Evolutionary conservation across 139 green algal species (phyloP).

Genomic region (Tetraselmis striata): DNA sequence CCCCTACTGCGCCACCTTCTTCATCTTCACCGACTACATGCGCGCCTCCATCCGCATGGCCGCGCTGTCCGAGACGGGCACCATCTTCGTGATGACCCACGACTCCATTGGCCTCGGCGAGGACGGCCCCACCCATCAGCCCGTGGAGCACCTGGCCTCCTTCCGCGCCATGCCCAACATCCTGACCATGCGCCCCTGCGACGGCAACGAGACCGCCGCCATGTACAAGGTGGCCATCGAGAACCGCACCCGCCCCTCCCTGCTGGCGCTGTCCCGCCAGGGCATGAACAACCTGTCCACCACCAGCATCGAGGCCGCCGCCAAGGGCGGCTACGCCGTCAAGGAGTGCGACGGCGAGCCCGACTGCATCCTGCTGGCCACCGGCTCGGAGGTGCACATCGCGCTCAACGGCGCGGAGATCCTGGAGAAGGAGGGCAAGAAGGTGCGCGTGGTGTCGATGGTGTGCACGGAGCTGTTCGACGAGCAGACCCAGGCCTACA

Average conservation of each 20-base stretch:
- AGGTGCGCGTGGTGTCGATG: conserved; percentile 92
- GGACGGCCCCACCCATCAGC: conserved; percentile 98
- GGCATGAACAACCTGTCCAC: conserved; percentile 87
- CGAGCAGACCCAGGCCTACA: conserved; percentile 77
- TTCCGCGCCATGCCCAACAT: conserved; percentile 99
- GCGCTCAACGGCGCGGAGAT: conserved; percentile 73
- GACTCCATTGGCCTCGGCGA: conserved; percentile 99
- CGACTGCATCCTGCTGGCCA: conserved; percentile 92
- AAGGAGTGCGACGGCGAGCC: conserved; percentile 43
- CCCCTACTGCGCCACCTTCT: conserved; percentile 99
- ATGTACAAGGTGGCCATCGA: conserved; percentile 82
- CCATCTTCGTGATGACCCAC: conserved; percentile 98
- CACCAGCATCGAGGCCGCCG: conserved; percentile 66
- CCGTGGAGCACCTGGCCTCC: conserved; percentile 95
- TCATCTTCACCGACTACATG: conserved; percentile 99
- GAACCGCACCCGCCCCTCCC: conserved; percentile 71
- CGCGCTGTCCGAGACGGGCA: conserved; percentile 81
- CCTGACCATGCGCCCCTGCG: conserved; percentile 85
- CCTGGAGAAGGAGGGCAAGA: conserved; percentile 79
- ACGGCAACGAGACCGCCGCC: conserved; percentile 93
- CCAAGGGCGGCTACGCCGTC: conserved; percentile 91
- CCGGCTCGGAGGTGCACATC: conserved; percentile 89
- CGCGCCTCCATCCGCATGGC: conserved; percentile 90
- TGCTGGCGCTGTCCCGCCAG: conserved; percentile 92
- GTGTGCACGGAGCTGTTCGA: conserved; percentile 96